A percentile compares a stretch with the other conserved stretches of the same genome.
These are phyloP conservation scores for Stachybotrys elegans DNA, from an alignment of 2,329 filamentous ascomycete species.

Conservation along the genomic window DNA sequence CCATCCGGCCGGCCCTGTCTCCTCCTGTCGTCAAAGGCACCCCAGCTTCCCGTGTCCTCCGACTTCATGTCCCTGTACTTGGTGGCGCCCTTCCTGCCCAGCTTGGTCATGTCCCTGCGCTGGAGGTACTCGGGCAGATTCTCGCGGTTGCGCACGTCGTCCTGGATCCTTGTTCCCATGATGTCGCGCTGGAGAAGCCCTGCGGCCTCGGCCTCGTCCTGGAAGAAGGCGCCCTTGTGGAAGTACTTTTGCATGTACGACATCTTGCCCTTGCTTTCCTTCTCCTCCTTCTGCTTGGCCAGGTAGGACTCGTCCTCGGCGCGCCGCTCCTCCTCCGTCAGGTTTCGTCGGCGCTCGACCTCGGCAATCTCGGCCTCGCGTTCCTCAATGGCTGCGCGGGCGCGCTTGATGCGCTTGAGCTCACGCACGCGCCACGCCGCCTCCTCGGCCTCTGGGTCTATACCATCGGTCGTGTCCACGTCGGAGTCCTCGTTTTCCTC, in stretches of 20 bases:
- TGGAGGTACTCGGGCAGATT: conserved; percentile 87
- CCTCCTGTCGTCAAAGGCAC: conserved; percentile 49
- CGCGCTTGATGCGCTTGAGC: conserved; percentile 80
- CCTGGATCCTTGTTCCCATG: conserved; percentile 77
- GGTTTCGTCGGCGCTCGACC: conserved; percentile 78
- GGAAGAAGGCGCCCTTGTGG: conserved; percentile 95
- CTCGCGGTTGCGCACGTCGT: conserved; percentile 79
- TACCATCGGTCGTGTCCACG: conserved; percentile 82
- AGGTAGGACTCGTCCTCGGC: conserved; percentile 79
- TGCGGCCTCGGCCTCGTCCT: conserved; percentile 69
- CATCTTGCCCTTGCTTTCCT: conserved; percentile 73
- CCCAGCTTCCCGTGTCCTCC: conserved; percentile 91
- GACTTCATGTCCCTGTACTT: conserved; percentile 83
- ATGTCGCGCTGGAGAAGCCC: conserved; percentile 77
- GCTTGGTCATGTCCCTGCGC: conserved; percentile 85
- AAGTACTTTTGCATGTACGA: conserved; percentile 93
- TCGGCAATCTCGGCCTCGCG: conserved; percentile 84
- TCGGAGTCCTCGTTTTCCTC: conserved; percentile 65
- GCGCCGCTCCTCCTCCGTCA: conserved; percentile 80
- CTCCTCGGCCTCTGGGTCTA: conserved; percentile 82
- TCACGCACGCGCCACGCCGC: conserved; percentile 94
- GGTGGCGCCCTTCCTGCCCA: conserved; percentile 87
- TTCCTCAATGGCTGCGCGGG: conserved; percentile 77
- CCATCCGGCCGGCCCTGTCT: conserved; percentile 29
- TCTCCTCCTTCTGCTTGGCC: conserved; percentile 73